Evolutionary conservation across 306 rosid species (phyloP).

Genomic region (Geum urbanum): DNA sequence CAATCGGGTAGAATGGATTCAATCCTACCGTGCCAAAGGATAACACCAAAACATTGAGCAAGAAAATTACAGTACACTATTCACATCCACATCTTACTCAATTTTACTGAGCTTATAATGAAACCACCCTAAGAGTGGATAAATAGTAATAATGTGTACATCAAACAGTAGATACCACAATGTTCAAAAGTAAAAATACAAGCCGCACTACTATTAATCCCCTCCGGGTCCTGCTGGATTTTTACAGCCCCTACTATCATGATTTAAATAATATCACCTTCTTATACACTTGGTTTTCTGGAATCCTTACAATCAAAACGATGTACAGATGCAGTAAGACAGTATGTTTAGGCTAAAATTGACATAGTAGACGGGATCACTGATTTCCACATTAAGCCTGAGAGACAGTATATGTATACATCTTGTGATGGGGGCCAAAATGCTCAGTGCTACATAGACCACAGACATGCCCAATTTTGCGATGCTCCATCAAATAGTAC

Average conservation of each 20-base stretch:
- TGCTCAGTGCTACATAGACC: slow-evolving; percentile 41
- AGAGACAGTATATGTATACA: slow-evolving; percentile 54
- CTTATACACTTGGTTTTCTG: slow-evolving; percentile 27
- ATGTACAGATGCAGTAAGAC: slow-evolving; percentile 36
- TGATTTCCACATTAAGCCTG: slow-evolving; percentile 44
- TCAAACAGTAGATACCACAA: slow-evolving; percentile 12
- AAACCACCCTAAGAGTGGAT: not conserved
- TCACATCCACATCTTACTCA: not conserved
- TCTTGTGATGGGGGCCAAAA: slow-evolving; percentile 47
- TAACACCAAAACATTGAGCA: not conserved
- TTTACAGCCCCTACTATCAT: slow-evolving; percentile 10
- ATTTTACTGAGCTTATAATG: not conserved
- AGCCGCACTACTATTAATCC: slow-evolving; percentile 25
- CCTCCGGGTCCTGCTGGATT: slow-evolving; percentile 28
- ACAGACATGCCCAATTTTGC: slow-evolving; percentile 37
- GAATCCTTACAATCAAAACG: slow-evolving; percentile 34
- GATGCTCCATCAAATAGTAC: slow-evolving; percentile 35
- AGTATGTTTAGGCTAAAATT: slow-evolving; percentile 31
- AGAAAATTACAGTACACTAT: not conserved
- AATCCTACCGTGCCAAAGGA: too few species aligned
- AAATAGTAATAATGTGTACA: too few species aligned
- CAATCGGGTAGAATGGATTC: too few species aligned
- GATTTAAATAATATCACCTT: slow-evolving; percentile 26
- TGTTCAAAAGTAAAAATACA: slow-evolving; percentile 4
- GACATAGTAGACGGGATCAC: slow-evolving; percentile 41